Conservation (phyloP, 352 stramenopile species). For the Blastocystis sp. region DNA sequence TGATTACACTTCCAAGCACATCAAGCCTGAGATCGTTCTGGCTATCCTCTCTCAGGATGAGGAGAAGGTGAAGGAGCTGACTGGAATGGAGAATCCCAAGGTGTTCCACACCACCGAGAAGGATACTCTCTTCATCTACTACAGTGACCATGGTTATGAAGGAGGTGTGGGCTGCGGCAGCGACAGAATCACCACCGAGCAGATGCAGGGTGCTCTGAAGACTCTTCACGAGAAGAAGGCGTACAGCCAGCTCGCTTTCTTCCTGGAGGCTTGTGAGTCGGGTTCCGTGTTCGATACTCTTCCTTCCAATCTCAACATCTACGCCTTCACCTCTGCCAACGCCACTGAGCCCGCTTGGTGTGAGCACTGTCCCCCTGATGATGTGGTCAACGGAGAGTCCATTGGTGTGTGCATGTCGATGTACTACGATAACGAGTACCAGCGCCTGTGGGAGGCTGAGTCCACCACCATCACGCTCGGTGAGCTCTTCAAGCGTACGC, state of each 20-base stretch:
- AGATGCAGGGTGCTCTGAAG: not conserved
- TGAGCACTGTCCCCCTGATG: slow-evolving; percentile 1
- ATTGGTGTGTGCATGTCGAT: not conserved
- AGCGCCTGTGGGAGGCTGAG: not conserved
- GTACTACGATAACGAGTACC: not conserved
- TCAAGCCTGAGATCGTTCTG: not conserved
- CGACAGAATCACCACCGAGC: not conserved
- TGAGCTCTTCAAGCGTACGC: not conserved
- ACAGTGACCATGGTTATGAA: not conserved
- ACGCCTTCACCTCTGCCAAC: not conserved
- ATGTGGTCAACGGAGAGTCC: not conserved
- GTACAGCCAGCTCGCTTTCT: slow-evolving; percentile 1
- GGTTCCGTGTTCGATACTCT: not conserved
- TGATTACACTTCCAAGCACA: not conserved
- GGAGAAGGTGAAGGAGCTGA: not conserved
- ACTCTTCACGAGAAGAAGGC: slow-evolving; percentile 1
- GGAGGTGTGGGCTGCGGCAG: not conserved
- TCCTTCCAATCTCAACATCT: not conserved
- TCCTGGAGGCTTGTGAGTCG: slow-evolving; percentile 27
- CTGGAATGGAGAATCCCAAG: not conserved
- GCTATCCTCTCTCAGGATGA: not conserved
- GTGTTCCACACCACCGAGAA: slow-evolving; percentile 25
- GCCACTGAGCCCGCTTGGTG: not conserved
- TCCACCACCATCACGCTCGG: not conserved
- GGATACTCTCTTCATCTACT: slow-evolving; percentile 45